These are phyloP conservation scores for Trifolium repens DNA, from an alignment of 306 rosid genomes.

Conservation along the genomic window DNA sequence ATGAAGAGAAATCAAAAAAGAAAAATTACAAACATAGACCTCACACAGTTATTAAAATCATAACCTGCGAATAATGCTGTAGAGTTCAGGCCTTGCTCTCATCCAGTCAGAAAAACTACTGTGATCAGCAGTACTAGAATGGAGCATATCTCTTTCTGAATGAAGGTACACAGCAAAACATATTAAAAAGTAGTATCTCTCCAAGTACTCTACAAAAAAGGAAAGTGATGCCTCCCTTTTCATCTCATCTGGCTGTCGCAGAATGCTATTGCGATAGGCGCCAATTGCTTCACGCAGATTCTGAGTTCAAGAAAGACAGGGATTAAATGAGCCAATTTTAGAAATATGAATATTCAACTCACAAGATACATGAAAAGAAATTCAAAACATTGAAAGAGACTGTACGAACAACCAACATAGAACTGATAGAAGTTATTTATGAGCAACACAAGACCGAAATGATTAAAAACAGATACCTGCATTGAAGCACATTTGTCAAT, in stretches of 20 bases:
- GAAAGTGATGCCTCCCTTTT: slow-evolving; percentile 86
- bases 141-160: slow-evolving; percentile 66
- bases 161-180: slow-evolving; percentile 92
- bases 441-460: not conserved
- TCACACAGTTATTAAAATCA: not conserved
- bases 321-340: slow-evolving; percentile 35
- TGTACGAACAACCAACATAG: slow-evolving; percentile 35
- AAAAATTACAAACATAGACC: slow-evolving; percentile 24
- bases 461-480: slow-evolving; percentile 65
- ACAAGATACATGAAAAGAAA: slow-evolving; percentile 27
- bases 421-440: slow-evolving; percentile 11
- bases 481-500: slow-evolving; percentile 90
- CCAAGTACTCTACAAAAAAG: slow-evolving; percentile 87
- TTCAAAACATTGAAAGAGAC: slow-evolving; percentile 24
- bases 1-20: slow-evolving; percentile 9
- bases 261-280: slow-evolving; percentile 82
- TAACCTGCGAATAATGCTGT: slow-evolving; percentile 92
- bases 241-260: slow-evolving; percentile 93
- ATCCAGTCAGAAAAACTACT: slow-evolving; percentile 84
- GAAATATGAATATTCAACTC: slow-evolving; percentile 34
- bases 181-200: slow-evolving; percentile 95
- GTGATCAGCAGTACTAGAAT: slow-evolving; percentile 54
- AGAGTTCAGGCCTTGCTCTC: slow-evolving; percentile 89
- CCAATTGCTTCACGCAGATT: slow-evolving; percentile 93
- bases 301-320: slow-evolving; percentile 52